Evolutionary conservation across 306 rosid species (phyloP), one percentile per base, ranked within the genome.

Genomic region (Prunus mira): DNA sequence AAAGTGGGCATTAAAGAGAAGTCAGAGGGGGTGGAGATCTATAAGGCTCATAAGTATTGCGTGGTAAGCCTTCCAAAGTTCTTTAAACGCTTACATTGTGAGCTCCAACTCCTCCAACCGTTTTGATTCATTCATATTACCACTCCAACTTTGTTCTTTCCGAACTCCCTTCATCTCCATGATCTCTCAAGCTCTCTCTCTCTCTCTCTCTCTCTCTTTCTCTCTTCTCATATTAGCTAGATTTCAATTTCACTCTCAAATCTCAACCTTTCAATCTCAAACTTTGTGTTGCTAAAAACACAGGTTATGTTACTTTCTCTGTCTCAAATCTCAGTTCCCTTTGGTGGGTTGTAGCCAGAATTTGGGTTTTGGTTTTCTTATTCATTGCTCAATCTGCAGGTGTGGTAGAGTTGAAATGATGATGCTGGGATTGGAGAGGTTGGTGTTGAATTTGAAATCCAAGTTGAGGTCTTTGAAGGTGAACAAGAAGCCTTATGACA

Each of bases 401-500:
- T 80, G 30, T 4, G 5, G n/a, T 19, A 9, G n/a, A 6, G 43
- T 38, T 7, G 25, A 30, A 7, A 66, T 76, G 90, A 77, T 65
- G 93, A 79, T 66, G 86, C 72, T 84, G 90, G 89, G 89, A 6
- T 66, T 94, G 60, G 93, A 85, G 25, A 89, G 97, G 76, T 41
- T 90, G 64, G 69, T 91, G 68, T 88, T 75, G 84, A 86, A 75
- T 32, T 87, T 93, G 69, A 93, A 93, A 68, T 87, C 95, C 19
- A 95, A 89, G 71, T 85, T 95, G 50, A 88, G 76, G 82, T 88
- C 81, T 0, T 61, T 95, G 91, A 92, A 86, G 87, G 63, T 76
- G 85, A 92, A n/a, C 19, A 65, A 89, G 90, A 92, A 91, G 17
- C 76, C 84, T 25, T 93, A 95, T 50, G 88, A 92, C 80, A 90